Evolutionary conservation across 2,329 filamentous ascomycete genomes (phyloP), one percentile per base, ranked within the genome.

Genomic region (Tolypocladium guangdongense): DNA sequence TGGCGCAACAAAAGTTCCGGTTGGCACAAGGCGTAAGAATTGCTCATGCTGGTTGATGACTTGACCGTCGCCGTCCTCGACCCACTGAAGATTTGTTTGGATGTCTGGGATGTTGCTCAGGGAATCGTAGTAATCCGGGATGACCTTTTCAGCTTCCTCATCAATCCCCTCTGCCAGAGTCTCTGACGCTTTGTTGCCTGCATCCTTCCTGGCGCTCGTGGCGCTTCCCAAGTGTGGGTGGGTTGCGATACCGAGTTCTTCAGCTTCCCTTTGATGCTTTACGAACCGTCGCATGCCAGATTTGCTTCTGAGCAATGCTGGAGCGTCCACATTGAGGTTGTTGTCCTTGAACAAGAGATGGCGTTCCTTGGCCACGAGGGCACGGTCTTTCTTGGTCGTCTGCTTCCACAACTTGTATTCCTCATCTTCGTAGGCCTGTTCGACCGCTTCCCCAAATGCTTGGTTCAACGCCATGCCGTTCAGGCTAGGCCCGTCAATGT

Each of bases 321-420:
- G 90, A 57, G 95, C 90, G 33, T 99, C 93, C 0, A 80, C 69
- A 64, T 96, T 95, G 50, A 99, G 76, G 63, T 84, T 88, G 62
- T 90, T 86, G 50, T 86, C 87, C 56, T 86, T 87, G 71, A 99
- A 96, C 16, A 99, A 80, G 39, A 87, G 82, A 68, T 90, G 85
- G 35, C 93, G 82, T 66, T 96, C 89, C 58, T 91, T 90, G 55
- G 93, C 87, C 52, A 92, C 83, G 27, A 87, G 74, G 4, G 93
- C 93, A 57, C 93, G 85, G 63, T 96, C 91, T 66, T 93, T 96
- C 72, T 97, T 97, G 2, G 93, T 99, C 41, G 96, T 90, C 69
- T 97, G 92, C 73, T 97, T 99, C 93, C 95, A 99, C 37, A 93
- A 88, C 67, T 95, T 95, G 72, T 93, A 96, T 65, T 96, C 92